Evolutionary conservation across 805 yeast genomes (phyloP).

Genomic region (Candida germanica): DNA sequence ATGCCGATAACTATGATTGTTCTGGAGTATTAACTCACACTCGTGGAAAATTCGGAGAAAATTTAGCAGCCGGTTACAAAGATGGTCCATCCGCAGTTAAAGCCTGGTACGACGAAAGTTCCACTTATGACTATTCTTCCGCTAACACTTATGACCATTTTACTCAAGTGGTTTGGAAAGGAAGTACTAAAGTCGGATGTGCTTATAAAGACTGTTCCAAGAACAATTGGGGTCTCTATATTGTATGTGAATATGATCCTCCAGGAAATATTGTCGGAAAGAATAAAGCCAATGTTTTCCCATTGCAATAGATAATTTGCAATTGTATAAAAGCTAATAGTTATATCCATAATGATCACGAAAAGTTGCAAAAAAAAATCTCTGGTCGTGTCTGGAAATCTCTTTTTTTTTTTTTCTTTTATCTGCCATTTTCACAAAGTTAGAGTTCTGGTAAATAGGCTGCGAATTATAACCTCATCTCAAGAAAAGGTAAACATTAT

Average conservation of each 20-base stretch:
- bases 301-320: neutral
- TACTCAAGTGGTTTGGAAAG: conserved; percentile 77
- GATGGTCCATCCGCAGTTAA: conserved; percentile 30
- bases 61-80: conserved; percentile 36
- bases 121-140: conserved; percentile 24
- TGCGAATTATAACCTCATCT: too few relatives aligned
- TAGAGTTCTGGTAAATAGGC: too few relatives aligned
- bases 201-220: conserved; percentile 58
- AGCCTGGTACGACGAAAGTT: conserved; percentile 42
- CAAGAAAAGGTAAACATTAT: too few relatives aligned
- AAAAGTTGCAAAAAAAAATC: too few relatives aligned
- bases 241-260: conserved; percentile 74
- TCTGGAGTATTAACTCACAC: conserved; percentile 38
- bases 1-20: conserved; percentile 49
- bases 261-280: conserved; percentile 67
- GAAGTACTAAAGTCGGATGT: conserved; percentile 66
- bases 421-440: too few relatives aligned
- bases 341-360: neutral
- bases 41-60: conserved; percentile 40
- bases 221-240: conserved; percentile 49
- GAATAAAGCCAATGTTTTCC: conserved; percentile 17
- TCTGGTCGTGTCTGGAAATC: too few relatives aligned
- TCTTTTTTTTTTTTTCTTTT: too few relatives aligned
- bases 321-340: too few relatives aligned
- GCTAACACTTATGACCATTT: conserved; percentile 55